A percentile compares a stretch with the other conserved stretches of the same genome.
Evolutionary conservation across 179 eudicot genomes (phyloP).

Genomic region (Dionaea muscipula): DNA sequence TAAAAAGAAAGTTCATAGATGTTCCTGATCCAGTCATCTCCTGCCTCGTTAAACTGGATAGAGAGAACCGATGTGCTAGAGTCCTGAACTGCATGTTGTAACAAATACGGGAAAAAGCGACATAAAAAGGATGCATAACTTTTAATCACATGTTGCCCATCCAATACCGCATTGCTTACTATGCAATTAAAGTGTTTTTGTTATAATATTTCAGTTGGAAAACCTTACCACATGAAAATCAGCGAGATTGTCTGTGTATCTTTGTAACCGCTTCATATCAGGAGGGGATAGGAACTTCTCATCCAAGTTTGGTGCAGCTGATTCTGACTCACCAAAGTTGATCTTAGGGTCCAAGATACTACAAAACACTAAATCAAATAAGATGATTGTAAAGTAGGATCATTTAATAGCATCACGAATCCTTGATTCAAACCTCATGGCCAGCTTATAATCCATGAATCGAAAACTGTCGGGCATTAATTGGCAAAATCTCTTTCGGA

Average conservation of each 20-base stretch:
- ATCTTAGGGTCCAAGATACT: slow-evolving; percentile 81
- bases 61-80: no score
- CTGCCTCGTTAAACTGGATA: no score
- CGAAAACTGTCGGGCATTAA: slow-evolving; percentile 33
- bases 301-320: slow-evolving; percentile 22
- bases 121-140: no score
- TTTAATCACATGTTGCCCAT: no score
- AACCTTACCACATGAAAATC: slow-evolving; percentile 43
- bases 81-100: no score
- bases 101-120: no score
- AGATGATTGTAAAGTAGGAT: not conserved
- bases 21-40: no score
- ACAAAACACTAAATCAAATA: slow-evolving; percentile 7
- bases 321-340: slow-evolving; percentile 39
- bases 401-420: not conserved
- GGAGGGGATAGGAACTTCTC: slow-evolving; percentile 28
- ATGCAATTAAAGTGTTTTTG: no score
- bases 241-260: slow-evolving; percentile 54
- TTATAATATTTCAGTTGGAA: not conserved
- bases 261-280: slow-evolving; percentile 52
- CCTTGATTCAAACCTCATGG: slow-evolving; percentile 52
- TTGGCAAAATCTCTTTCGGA: slow-evolving; percentile 41
- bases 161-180: no score
- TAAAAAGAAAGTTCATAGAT: no score
- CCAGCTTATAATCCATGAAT: slow-evolving; percentile 71